Evolutionary conservation across 2,329 filamentous ascomycete species (phyloP), one percentile per base, ranked within the genome.

Genomic region (Zalaria sp.): DNA sequence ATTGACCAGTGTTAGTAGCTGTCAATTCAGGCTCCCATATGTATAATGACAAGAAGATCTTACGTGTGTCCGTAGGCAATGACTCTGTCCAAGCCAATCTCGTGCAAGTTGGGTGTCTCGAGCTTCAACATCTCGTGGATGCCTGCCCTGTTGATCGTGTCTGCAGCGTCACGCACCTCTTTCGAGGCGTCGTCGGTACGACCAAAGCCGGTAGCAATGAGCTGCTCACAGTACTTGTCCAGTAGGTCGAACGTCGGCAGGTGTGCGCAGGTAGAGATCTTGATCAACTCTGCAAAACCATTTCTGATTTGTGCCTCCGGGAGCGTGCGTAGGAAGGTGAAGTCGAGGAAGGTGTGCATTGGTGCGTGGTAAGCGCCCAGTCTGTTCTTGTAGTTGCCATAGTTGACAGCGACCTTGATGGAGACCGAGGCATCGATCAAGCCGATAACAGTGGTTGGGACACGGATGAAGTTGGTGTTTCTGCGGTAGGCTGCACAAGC

Each of bases 321-420:
- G 0, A 84, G 64, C 1, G 76, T 81, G 37, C 75, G 73, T n/a
- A 83, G 64, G 60, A 84, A 84, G 10, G 69, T 73, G 56, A 83
- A 84, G 57, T 84, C 80, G 37, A 84, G 71, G 64, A 84, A 83
- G 1, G 80, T 84, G 54, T 81, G 76, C 38, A 75, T 68, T 0
- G 81, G 80, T 0, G 80, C 79, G 53, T 84, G 80, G 56, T 84
- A 84, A 3, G 79, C 80, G 27, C 79, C 79, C 0, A 84, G 70
- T 8, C 79, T 69, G 62, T 84, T 84, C 68, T 84, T 84, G 67
- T 83, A 81, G 57, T 78, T 75, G 56, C 77, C 79, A 52, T 83
- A 83, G 64, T 84, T 84, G 52, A 84, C 79, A 8, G 77, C 81
- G n/a, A 84, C 80, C 56, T 84, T 83, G 66, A 84, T 84, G 31